Base-by-base conservation (phyloP, 768 basidiomycete species). In the Hortiboletus flavorubellus region DNA sequence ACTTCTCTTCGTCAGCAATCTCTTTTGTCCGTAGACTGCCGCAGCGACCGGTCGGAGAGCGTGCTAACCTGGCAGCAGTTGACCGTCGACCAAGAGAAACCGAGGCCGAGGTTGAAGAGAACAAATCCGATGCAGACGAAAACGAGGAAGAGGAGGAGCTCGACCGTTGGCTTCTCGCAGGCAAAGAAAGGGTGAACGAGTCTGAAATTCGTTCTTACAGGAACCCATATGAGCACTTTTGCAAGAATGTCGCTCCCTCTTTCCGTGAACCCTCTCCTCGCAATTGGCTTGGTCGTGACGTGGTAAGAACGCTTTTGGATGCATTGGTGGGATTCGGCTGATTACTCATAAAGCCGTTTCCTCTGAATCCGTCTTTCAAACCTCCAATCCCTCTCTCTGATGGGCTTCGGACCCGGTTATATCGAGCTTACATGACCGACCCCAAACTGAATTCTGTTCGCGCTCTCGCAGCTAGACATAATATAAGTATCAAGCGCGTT, bases 371-470 rank as follows among this genome's bases (percentile, higher is more conserved):
- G 6, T 83, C 87, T 1, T 96, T 94, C 73, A 82, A 80, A 61
- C 93, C 93, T 6, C 89, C 88, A 11, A 70, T 82, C 7, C 92
- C 93, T 6, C 73, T 91, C 45, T 87, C 91, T 2, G 82, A 93
- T 59, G 66, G 61, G 8, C 68, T 81, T 39, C 80, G 85, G 41
- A 73, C 77, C 1, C 67, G 67, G 18, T 80, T 95, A 38, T 94
- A 86, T 69, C 58, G 72, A 6, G 72, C 78, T 23, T 89, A 81
- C 69, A 80, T 87, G 74, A 39, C 50, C n/a, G 73, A 89, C 59
- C 87, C 87, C 0, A 56, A 75, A 26, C 56, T 64, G 35, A 82
- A 86, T 63, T 81, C 73, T 51, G 77, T 86, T 33, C 81, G 89
- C 23, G 71, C 66, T 10, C 77, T 93, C 11, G 80, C 90, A n/a